Base-by-base conservation (phyloP, 257 asterid species). In the Mentha longifolia region DNA sequence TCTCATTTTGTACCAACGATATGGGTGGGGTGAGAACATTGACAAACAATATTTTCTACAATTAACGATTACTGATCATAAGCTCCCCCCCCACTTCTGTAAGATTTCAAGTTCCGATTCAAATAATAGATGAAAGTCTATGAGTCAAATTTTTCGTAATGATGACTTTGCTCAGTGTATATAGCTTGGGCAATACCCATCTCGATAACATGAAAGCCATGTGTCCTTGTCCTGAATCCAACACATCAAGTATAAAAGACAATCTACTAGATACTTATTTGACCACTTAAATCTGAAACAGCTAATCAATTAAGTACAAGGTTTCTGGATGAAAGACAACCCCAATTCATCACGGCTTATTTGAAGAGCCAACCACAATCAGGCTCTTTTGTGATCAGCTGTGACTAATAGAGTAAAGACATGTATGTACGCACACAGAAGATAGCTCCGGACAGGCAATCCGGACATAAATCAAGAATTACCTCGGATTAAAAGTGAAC, bases 401-500 rank as follows among this genome's bases (percentile, higher is more conserved):
- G 8, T 35, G 39, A 1, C 3, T 41, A 41, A 41, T 9, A 7
- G 13, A 41, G 46, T 41, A 41, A 41, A 7, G 46, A 41, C 13
- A 41, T 41, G 13, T 41, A 9, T 41, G 13, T 33, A 33, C 37
- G 37, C 37, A 35, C 39, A 4, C 39, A 7, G 39, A 35, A 15
- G 3, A 73, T 58, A 58, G 59, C 71, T 70, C 20, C 12, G 58
- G 11, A 11, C 47, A 25, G 22, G 67, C 30, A 31, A 68, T 33
- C 45, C 11, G 52, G 65, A 57, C 68, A 69, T 16, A 61, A 41
- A 65, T 67, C 56, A 42, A 28, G 69, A 59, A 52, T 81, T 86
- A 91, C 98, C 97, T 94, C 1, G 99, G 96, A 77, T 94, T 94
- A 70, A 94, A 94, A 67, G 98, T 94, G 83, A 91, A 94, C 74